These are phyloP conservation scores for Yamadazyma tumulicola DNA, from an alignment of 805 yeast genomes.

Conservation along the genomic window DNA sequence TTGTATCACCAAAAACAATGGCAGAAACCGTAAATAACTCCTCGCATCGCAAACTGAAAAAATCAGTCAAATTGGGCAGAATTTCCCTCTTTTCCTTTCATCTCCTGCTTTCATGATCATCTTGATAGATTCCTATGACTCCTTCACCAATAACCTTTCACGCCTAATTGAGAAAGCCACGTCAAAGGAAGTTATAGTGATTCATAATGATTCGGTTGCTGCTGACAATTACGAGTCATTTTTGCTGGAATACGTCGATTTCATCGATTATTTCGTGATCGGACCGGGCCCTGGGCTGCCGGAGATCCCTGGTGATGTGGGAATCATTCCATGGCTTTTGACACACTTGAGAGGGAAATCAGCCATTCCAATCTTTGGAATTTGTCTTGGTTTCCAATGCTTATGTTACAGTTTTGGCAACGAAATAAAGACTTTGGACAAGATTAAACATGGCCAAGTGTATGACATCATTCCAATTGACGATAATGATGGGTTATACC, in stretches of 20 bases:
- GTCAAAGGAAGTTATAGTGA: slow-evolving; percentile 46
- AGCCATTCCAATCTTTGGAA: slow-evolving; percentile 72
- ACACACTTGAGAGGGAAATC: slow-evolving; percentile 12
- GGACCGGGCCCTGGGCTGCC: slow-evolving; percentile 99
- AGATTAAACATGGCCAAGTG: slow-evolving; percentile 84
- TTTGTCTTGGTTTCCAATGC: slow-evolving; percentile 91
- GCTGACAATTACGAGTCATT: slow-evolving; percentile 27
- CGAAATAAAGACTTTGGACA: slow-evolving; percentile 45
- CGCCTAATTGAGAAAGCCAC: slow-evolving; percentile 56
- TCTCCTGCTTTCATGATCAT: slow-evolving; percentile 57
- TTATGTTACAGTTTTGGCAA: slow-evolving; percentile 65
- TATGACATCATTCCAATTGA: slow-evolving; percentile 51
- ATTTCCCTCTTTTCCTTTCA: no score
- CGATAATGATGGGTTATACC: slow-evolving; percentile 19
- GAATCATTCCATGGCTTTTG: slow-evolving; percentile 63
- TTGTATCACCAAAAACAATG: no score
- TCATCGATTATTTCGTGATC: slow-evolving; percentile 71
- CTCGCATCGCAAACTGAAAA: no score
- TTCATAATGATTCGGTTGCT: slow-evolving; percentile 58
- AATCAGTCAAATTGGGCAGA: no score
- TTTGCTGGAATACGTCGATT: slow-evolving; percentile 41
- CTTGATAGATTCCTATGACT: slow-evolving; percentile 90
- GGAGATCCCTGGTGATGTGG: slow-evolving; percentile 55
- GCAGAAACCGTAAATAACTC: no score
- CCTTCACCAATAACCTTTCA: slow-evolving; percentile 82